Percentiles rank a stretch among this genome's conserved stretches.
phyloP scores from a whole-genome alignment of 805 yeast species.

The Myxozyma geophila region DNA sequence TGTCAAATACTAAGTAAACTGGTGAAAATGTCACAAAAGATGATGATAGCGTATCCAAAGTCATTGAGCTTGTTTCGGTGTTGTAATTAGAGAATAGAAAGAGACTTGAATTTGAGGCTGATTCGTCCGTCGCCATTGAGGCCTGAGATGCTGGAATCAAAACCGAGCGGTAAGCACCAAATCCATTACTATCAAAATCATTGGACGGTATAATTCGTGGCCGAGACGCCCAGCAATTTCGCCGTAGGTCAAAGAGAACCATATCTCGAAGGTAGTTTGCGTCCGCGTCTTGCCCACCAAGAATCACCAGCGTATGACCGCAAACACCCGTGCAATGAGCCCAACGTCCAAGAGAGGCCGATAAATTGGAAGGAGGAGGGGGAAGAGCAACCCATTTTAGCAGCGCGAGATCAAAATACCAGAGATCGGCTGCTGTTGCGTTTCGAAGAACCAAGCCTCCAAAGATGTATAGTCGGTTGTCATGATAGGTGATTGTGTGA shows the following conservation, averaged over 20 bases:
- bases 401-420: constrained; percentile 22
- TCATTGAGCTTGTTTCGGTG: constrained; percentile 8
- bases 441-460: constrained; percentile 23
- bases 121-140: background rate
- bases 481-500: constrained; percentile 25
- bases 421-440: constrained; percentile 21
- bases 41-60: constrained; percentile 16
- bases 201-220: constrained; percentile 3
- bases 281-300: constrained; percentile 36
- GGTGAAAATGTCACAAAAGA: constrained; percentile 1
- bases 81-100: constrained; percentile 23
- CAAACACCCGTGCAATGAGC: constrained; percentile 32
- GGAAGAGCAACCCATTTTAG: constrained; percentile 18
- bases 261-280: constrained; percentile 26
- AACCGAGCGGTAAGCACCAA: constrained; percentile 23
- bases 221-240: constrained; percentile 18
- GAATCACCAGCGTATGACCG: constrained; percentile 23
- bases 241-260: constrained; percentile 23
- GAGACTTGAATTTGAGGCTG: constrained; percentile 4
- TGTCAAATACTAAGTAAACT: background rate
- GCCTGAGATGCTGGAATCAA: constrained; percentile 7
- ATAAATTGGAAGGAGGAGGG: constrained; percentile 2
- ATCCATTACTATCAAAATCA: constrained; percentile 6
- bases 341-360: constrained; percentile 19
- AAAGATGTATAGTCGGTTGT: constrained; percentile 18